Percentiles rank a stretch among this genome's conserved stretches.
phyloP scores from a whole-genome alignment of 768 basidiomycete species.

The Clathrus columnatus region DNA sequence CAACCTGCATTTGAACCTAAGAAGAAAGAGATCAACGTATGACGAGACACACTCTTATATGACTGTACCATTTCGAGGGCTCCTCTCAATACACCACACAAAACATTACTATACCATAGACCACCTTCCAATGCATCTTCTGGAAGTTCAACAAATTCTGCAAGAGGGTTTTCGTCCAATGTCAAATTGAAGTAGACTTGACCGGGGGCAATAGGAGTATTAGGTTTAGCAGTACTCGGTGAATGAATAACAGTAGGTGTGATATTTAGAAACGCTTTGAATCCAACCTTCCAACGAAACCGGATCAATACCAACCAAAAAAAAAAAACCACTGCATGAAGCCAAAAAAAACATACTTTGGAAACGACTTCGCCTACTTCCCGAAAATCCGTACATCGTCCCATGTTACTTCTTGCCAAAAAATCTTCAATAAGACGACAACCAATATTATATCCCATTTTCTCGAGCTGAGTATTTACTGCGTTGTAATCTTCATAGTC shows the following conservation, averaged over 20 bases:
- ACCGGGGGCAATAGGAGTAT: constrained; percentile 28
- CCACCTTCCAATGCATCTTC: constrained; percentile 89
- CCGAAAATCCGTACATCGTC: constrained; percentile 86
- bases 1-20: constrained; percentile 94
- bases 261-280: constrained; percentile 95
- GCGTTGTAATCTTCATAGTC: constrained; percentile 98
- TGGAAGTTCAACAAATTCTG: constrained; percentile 95
- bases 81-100: constrained; percentile 90
- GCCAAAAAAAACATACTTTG: constrained; percentile 50
- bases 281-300: constrained; percentile 66
- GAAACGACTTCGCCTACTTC: constrained; percentile 94
- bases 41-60: not conserved
- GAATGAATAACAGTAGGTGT: constrained; percentile 74
- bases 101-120: constrained; percentile 93
- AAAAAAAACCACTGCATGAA: not conserved
- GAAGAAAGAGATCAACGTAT: not conserved
- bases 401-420: constrained; percentile 83
- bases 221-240: constrained; percentile 33
- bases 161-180: constrained; percentile 91
- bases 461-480: constrained; percentile 94
- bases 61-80: constrained; percentile 90
- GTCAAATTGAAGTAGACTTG: constrained; percentile 57
- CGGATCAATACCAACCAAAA: not conserved
- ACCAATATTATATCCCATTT: constrained; percentile 99
- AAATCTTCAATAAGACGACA: constrained; percentile 96